phyloP scores from a whole-genome alignment of 2,329 filamentous ascomycete species.

The Exophiala dermatitidis region DNA sequence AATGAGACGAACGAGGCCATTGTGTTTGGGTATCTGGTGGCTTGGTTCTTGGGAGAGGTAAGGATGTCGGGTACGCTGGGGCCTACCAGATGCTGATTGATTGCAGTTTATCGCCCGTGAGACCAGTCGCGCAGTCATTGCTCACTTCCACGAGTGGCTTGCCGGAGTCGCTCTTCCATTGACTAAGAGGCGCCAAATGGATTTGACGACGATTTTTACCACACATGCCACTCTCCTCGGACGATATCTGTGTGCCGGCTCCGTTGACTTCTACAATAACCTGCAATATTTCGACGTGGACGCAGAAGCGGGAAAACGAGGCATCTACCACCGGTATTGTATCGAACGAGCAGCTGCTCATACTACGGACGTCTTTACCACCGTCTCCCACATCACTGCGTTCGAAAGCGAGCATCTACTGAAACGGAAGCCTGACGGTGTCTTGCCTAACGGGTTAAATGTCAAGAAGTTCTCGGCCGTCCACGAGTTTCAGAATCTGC shows the following conservation, averaged over 20 bases:
- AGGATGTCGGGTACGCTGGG: slow-evolving; percentile 26
- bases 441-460: slow-evolving; percentile 92
- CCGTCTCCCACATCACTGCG: slow-evolving; percentile 95
- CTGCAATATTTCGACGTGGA: slow-evolving; percentile 95
- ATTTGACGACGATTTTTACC: slow-evolving; percentile 96
- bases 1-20: slow-evolving; percentile 96
- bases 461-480: slow-evolving; percentile 98
- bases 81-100: slow-evolving; percentile 9
- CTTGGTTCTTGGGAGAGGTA: slow-evolving; percentile 98
- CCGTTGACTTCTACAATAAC: slow-evolving; percentile 99
- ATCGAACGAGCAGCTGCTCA: slow-evolving; percentile 92
- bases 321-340: slow-evolving; percentile 97
- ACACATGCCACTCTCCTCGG: slow-evolving; percentile 94
- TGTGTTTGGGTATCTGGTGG: slow-evolving; percentile 93
- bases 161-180: slow-evolving; percentile 88
- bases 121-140: slow-evolving; percentile 84
- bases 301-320: slow-evolving; percentile 90
- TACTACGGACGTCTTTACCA: slow-evolving; percentile 92
- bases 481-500: slow-evolving; percentile 97
- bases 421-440: slow-evolving; percentile 95
- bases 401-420: slow-evolving; percentile 96
- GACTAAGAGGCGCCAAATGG: slow-evolving; percentile 87
- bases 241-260: slow-evolving; percentile 92
- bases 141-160: slow-evolving; percentile 98
- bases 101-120: slow-evolving; percentile 84